A percentile compares a stretch with the other conserved stretches of the same genome.
phyloP scores from a whole-genome alignment of 345 rosid genomes.

The Acer yangbiense region DNA sequence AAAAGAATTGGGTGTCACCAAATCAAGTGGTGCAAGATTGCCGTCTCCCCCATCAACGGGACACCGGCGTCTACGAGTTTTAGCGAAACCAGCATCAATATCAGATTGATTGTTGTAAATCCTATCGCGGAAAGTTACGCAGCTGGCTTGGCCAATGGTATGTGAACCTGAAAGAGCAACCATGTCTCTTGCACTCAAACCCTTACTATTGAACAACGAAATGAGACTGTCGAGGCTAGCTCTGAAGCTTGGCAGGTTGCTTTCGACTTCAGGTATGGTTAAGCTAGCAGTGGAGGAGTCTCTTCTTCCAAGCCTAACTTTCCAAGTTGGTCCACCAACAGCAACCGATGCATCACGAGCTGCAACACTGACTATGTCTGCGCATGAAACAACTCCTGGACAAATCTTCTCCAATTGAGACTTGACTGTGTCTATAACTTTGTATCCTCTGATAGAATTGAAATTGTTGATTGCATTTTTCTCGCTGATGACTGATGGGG shows the following conservation, averaged over 20 bases:
- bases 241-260: slow-evolving; percentile 45
- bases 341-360: slow-evolving; percentile 53
- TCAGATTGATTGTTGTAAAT: slow-evolving; percentile 47
- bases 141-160: slow-evolving; percentile 59
- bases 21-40: background rate
- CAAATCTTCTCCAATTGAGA: slow-evolving; percentile 43
- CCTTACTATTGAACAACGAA: slow-evolving; percentile 39
- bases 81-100: slow-evolving; percentile 48
- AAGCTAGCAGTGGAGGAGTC: slow-evolving; percentile 43
- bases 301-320: slow-evolving; percentile 42
- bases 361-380: slow-evolving; percentile 63
- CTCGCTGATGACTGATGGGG: slow-evolving; percentile 35
- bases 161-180: slow-evolving; percentile 68
- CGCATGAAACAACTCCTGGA: slow-evolving; percentile 67
- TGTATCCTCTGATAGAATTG: slow-evolving; percentile 37
- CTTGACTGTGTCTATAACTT: slow-evolving; percentile 58
- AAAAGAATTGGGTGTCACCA: slow-evolving; percentile 48
- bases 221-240: slow-evolving; percentile 42
- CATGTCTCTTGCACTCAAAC: slow-evolving; percentile 53
- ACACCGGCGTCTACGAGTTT: slow-evolving; percentile 44
- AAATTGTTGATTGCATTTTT: slow-evolving; percentile 16
- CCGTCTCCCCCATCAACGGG: slow-evolving; percentile 27
- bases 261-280: slow-evolving; percentile 25
- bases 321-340: slow-evolving; percentile 54
- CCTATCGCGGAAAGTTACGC: slow-evolving; percentile 44